Base-by-base conservation (phyloP, 2,329 filamentous ascomycete genomes). In the Elsinoe perseae region DNA sequence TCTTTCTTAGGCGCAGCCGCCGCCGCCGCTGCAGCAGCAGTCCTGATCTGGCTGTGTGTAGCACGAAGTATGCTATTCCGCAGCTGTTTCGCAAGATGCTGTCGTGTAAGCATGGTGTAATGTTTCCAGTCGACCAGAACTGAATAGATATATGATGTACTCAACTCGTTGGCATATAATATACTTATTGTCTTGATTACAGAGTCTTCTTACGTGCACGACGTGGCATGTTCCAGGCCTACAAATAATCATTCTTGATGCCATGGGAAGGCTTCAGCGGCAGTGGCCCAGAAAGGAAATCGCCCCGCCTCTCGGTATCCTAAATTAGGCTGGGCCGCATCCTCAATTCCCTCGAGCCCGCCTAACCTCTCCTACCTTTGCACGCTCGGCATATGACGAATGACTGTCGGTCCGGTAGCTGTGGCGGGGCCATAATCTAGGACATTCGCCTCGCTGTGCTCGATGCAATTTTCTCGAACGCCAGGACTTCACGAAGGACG, bases 1-100 rank as follows among this genome's bases (percentile, higher is more conserved):
- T 72, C 73, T 43, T 73, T 69, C 60, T 75, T 77, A 50, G 72
- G 72, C 2, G 60, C 50, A 50, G 72, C 72, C 2, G 60, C 50
- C 28, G 59, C 12, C 20, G 61, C 43, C 10, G 66, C 59, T 32
- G 63, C 62, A 16, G 65, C 64, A 38, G 59, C 30, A 40, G 27
- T 27, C 7, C 52, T 50, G 27, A 50, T n/a, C 28, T 50, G 44
- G 18, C 23, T 14, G 7, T 18, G 44, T 12, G 27, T 16, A 25
- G 6, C 10, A 20, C 25, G 25, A 12, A 18, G 16, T 30, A 4
- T 50, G 44, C 23, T 30, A 16, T 30, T 32, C 25, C 25, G 44
- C 16, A 52, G 36, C 28, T 52, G 28, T 30, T 21, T 34, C 1
- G 44, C 44, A 18, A 50, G 44, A 18, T 34, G 44, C 21, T 18